A percentile compares a stretch with the other conserved stretches of the same genome.
Evolutionary conservation across 805 yeast genomes (phyloP).

Genomic region (Candida tallmaniae): DNA sequence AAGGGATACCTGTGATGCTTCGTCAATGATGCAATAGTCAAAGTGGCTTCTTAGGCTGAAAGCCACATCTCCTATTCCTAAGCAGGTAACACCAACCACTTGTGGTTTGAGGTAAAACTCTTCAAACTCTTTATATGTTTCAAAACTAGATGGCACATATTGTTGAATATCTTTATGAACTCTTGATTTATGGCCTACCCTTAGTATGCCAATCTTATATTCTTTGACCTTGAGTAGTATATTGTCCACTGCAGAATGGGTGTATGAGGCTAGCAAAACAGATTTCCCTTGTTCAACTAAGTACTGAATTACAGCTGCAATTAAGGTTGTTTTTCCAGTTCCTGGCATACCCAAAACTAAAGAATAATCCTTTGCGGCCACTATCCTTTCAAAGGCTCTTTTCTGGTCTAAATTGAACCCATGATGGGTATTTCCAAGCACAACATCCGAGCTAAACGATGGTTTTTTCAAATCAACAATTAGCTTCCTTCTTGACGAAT

Average conservation of each 20-base stretch:
- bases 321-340: constrained; percentile 70
- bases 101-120: constrained; percentile 50
- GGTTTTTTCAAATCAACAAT: constrained; percentile 57
- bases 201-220: constrained; percentile 39
- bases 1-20: constrained; percentile 92
- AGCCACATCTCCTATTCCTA: constrained; percentile 64
- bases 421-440: constrained; percentile 6
- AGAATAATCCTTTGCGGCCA: constrained; percentile 68
- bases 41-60: constrained; percentile 54
- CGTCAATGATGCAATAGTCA: constrained; percentile 94
- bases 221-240: constrained; percentile 66
- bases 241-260: constrained; percentile 96
- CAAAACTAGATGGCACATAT: constrained; percentile 44
- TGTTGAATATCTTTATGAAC: constrained; percentile 60
- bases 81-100: constrained; percentile 85
- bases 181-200: constrained; percentile 60
- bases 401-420: constrained; percentile 68
- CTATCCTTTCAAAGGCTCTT: constrained; percentile 60
- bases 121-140: constrained; percentile 41
- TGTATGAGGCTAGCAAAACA: constrained; percentile 77
- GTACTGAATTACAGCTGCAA: constrained; percentile 64
- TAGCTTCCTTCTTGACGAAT: constrained; percentile 38
- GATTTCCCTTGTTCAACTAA: constrained; percentile 59
- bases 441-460: constrained; percentile 22
- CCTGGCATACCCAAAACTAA: constrained; percentile 97